Percentiles rank a stretch among this genome's conserved stretches.
Conservation (phyloP, 1,284 basidiomycete species). For the Ustilago xerochloae region DNA sequence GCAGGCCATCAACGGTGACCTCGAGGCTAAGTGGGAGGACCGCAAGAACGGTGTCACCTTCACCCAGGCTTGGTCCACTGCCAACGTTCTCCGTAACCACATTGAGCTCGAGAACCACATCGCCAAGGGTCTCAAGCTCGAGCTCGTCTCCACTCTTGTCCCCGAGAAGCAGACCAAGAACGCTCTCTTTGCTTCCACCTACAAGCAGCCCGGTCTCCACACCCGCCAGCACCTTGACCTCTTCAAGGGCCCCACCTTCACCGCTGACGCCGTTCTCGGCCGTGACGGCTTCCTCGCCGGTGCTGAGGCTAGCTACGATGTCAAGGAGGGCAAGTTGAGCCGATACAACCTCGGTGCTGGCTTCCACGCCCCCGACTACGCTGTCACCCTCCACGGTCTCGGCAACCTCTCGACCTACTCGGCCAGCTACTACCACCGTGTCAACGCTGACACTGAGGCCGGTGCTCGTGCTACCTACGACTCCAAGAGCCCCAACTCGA, state of each 20-base stretch:
- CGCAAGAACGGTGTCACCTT: slow-evolving; percentile 66
- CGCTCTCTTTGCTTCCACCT: slow-evolving; percentile 82
- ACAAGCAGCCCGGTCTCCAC: slow-evolving; percentile 97
- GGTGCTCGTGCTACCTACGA: slow-evolving; percentile 91
- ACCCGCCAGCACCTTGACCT: slow-evolving; percentile 89
- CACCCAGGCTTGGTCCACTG: slow-evolving; percentile 80
- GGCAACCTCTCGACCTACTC: slow-evolving; percentile 94
- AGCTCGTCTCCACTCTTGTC: slow-evolving; percentile 84
- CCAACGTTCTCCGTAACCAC: slow-evolving; percentile 87
- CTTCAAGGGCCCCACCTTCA: slow-evolving; percentile 98
- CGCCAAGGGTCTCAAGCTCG: slow-evolving; percentile 94
- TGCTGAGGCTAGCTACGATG: slow-evolving; percentile 96
- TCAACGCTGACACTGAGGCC: slow-evolving; percentile 92
- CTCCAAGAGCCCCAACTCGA: slow-evolving; percentile 82
- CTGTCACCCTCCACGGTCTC: slow-evolving; percentile 92
- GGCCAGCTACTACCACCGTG: slow-evolving; percentile 98
- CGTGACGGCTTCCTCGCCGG: slow-evolving; percentile 97
- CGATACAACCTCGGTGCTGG: slow-evolving; percentile 92
- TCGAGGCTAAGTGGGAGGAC: slow-evolving; percentile 68
- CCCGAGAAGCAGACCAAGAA: slow-evolving; percentile 79
- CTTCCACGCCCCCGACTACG: slow-evolving; percentile 96
- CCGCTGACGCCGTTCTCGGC: slow-evolving; percentile 86
- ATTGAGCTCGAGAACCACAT: slow-evolving; percentile 98
- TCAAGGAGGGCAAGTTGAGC: slow-evolving; percentile 89
- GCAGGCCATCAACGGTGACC: slow-evolving; percentile 66